These are phyloP conservation scores for Kwoniella shivajii DNA, from an alignment of 1,284 basidiomycete genomes.

Conservation along the genomic window DNA sequence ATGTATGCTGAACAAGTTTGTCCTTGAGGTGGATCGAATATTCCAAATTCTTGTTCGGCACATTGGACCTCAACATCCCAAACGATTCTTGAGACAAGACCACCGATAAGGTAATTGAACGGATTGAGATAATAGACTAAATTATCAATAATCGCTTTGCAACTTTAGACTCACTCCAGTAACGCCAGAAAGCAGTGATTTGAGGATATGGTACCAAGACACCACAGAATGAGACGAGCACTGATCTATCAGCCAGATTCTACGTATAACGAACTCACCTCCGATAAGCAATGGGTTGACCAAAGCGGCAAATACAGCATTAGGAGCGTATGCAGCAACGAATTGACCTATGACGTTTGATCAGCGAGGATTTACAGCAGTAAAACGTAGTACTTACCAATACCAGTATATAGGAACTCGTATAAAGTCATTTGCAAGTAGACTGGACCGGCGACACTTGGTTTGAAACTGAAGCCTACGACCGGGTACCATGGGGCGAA, in stretches of 20 bases:
- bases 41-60: slow-evolving; percentile 38
- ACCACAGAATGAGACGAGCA: slow-evolving; percentile 38
- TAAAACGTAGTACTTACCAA: slow-evolving; percentile 32
- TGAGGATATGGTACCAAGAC: slow-evolving; percentile 37
- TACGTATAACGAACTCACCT: slow-evolving; percentile 3
- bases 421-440: slow-evolving; percentile 51
- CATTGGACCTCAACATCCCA: slow-evolving; percentile 45
- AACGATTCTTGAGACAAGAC: slow-evolving; percentile 32
- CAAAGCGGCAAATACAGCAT: slow-evolving; percentile 44
- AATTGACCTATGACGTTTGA: slow-evolving; percentile 25
- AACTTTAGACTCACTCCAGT: slow-evolving; percentile 1
- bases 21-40: slow-evolving; percentile 47
- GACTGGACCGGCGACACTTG: slow-evolving; percentile 41
- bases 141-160: background rate
- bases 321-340: slow-evolving; percentile 42
- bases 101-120: slow-evolving; percentile 45
- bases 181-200: slow-evolving; percentile 41
- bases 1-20: slow-evolving; percentile 49
- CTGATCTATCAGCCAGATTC: background rate
- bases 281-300: slow-evolving; percentile 37
- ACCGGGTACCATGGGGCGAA: slow-evolving; percentile 42
- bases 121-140: slow-evolving; percentile 44
- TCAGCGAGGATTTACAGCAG: background rate
- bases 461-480: slow-evolving; percentile 37
- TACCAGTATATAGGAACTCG: slow-evolving; percentile 52